These are phyloP conservation scores for Aureobasidium subglaciale DNA, from an alignment of 2,329 filamentous ascomycete genomes.

Conservation along the genomic window DNA sequence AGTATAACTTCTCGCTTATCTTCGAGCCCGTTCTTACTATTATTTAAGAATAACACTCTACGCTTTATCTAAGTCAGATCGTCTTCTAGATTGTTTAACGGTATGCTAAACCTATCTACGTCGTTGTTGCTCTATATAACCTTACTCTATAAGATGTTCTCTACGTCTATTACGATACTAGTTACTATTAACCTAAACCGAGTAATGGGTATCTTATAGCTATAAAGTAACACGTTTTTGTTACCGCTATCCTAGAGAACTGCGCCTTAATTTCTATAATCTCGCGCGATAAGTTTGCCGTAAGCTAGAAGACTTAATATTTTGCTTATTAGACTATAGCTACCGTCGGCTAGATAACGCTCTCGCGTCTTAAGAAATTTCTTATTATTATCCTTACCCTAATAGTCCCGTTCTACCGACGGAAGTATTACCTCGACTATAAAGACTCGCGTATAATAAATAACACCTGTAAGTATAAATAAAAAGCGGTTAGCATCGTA, in stretches of 20 bases:
- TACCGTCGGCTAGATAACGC: constrained; percentile 20
- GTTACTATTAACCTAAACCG: constrained; percentile 19
- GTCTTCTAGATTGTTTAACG: constrained; percentile 19
- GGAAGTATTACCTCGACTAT: constrained; percentile 20
- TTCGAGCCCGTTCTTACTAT: constrained; percentile 17
- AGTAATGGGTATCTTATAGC: constrained; percentile 18
- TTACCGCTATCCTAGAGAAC: constrained; percentile 19
- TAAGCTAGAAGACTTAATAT: constrained; percentile 23
- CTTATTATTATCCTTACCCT: constrained; percentile 18
- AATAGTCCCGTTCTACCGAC: constrained; percentile 11
- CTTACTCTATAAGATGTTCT: constrained; percentile 19
- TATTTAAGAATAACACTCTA: constrained; percentile 19
- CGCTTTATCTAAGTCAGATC: constrained; percentile 20
- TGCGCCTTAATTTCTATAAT: constrained; percentile 18
- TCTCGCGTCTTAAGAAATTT: constrained; percentile 17
- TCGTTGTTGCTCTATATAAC: constrained; percentile 17
- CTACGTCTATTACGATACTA: constrained; percentile 2
- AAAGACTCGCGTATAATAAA: constrained; percentile 17
- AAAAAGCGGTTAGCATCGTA: constrained; percentile 11
- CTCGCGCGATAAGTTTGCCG: constrained; percentile 20
- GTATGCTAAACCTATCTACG: constrained; percentile 18
- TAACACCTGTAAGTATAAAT: no score
- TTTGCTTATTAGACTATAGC: constrained; percentile 21
- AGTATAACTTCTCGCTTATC: constrained; percentile 19
- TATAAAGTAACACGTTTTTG: constrained; percentile 18